Evolutionary conservation across 202 grass and related monocot genomes (phyloP), one percentile per base, ranked within the genome.

Genomic region (Panicum hallii): DNA sequence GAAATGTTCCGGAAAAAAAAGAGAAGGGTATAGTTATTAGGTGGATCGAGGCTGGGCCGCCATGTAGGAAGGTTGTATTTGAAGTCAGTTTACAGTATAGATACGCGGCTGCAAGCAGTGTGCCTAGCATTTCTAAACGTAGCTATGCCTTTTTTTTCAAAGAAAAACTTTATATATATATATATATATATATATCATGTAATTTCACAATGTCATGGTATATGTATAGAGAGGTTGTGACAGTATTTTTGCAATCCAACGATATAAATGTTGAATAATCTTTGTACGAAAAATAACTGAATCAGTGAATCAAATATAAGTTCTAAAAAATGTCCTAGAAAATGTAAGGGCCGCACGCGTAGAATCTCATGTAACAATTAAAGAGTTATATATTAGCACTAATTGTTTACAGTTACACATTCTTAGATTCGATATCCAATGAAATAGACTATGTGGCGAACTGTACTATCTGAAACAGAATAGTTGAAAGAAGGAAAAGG

Each of bases 391-490:
- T 72, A 50, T 72, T 50, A 67, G 11, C 48, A 41, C 20, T 23
- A 64, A 50, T 19, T 71, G 28, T 52, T 36, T 82, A 64, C 26
- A 43, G 17, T 28, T 73, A 20, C 15, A 54, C 47, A 30, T 28
- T 75, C 38, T 40, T 64, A 28, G 63, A 77, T 81, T 70, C 48
- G 20, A 61, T 54, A 68, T 46, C 49, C 61, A 14, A 9, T 79
- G 48, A n/a, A 80, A 68, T 36, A 69, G 11, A 57, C n/a, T 72
- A 38, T 77, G 13, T 57, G 43, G 48, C 63, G 5, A 49, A 12
- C 34, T 38, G 53, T 89, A 66, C 73, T 52, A 17, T 49, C 63
- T 82, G 55, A 43, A 41, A 41, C 48, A 38, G 70, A 47, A 50
- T 61, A 47, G 26, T 16, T 67, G 17, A 58, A 77, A 69, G 17